Conservation (phyloP, 2,329 filamentous ascomycete species). For the Rhynchosporium agropyri region DNA sequence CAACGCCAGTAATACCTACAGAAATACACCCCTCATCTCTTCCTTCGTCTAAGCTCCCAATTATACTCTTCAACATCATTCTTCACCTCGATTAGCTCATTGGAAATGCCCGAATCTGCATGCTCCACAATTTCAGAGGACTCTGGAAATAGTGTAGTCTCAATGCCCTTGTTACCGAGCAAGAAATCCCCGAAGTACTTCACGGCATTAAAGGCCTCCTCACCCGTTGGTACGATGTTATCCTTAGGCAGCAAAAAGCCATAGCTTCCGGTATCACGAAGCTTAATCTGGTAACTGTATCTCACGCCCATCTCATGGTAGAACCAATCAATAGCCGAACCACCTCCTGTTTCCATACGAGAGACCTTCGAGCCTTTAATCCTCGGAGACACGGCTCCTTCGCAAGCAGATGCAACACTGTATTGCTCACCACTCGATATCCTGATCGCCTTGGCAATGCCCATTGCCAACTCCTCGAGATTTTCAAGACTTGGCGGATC, state of each 20-base stretch:
- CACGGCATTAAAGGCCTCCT: slow-evolving; percentile 82
- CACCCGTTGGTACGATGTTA: slow-evolving; percentile 84
- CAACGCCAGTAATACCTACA: slow-evolving; percentile 8
- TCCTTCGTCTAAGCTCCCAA: slow-evolving; percentile 37
- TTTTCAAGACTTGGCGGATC: slow-evolving; percentile 87
- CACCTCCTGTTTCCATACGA: slow-evolving; percentile 74
- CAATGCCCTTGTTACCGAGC: slow-evolving; percentile 69
- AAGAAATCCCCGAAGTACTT: slow-evolving; percentile 84
- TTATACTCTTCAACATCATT: slow-evolving; percentile 29
- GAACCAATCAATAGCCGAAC: slow-evolving; percentile 92
- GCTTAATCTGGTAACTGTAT: slow-evolving; percentile 91
- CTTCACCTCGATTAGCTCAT: slow-evolving; percentile 17
- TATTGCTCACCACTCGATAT: slow-evolving; percentile 76
- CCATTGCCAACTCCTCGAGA: slow-evolving; percentile 84
- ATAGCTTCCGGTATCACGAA: slow-evolving; percentile 91
- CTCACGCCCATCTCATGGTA: slow-evolving; percentile 82
- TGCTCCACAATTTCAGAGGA: slow-evolving; percentile 18
- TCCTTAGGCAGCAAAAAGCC: slow-evolving; percentile 88
- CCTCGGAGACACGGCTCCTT: slow-evolving; percentile 64
- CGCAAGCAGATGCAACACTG: slow-evolving; percentile 81
- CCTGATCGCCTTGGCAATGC: slow-evolving; percentile 86
- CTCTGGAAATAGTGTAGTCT: slow-evolving; percentile 44
- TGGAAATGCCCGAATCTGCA: neutral
- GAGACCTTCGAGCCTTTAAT: slow-evolving; percentile 41
- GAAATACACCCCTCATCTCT: slow-evolving; percentile 7